Percentiles rank a stretch among this genome's conserved stretches.
Evolutionary conservation across 305 asterid genomes (phyloP).

Genomic region (Ilex paraguariensis): DNA sequence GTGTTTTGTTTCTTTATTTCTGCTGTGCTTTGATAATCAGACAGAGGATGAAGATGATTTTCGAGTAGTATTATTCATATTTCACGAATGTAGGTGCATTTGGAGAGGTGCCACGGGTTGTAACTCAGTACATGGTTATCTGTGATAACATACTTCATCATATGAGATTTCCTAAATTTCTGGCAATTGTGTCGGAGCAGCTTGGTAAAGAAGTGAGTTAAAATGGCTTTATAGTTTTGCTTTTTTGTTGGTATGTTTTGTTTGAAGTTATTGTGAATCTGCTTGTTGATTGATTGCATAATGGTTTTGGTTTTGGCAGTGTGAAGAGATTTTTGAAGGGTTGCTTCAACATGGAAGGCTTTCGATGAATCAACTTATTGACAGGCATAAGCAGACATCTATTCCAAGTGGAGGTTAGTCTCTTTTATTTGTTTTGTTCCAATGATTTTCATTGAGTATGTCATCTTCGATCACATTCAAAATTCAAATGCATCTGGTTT

Average conservation of each 20-base stretch:
- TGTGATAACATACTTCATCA: slow-evolving; percentile 67
- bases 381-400: slow-evolving; percentile 42
- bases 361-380: slow-evolving; percentile 56
- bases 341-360: slow-evolving; percentile 91
- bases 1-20: too few species aligned
- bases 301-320: slow-evolving; percentile 29
- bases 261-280: slow-evolving; percentile 6
- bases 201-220: slow-evolving; percentile 58
- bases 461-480: too few species aligned
- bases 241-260: slow-evolving; percentile 9
- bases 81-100: slow-evolving; percentile 32
- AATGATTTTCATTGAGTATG: slow-evolving; percentile 11
- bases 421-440: slow-evolving; percentile 5
- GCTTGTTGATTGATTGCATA: not conserved
- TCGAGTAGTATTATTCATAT: too few species aligned
- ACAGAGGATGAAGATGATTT: too few species aligned
- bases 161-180: slow-evolving; percentile 66
- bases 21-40: too few species aligned
- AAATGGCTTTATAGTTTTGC: slow-evolving; percentile 1
- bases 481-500: not conserved
- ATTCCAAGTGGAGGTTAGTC: slow-evolving; percentile 32
- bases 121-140: slow-evolving; percentile 59
- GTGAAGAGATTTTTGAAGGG: slow-evolving; percentile 58
- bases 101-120: slow-evolving; percentile 42
- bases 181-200: slow-evolving; percentile 64